Evolutionary conservation across 345 rosid genomes (phyloP), one percentile per base, ranked within the genome.

Genomic region (Jatropha curcas): DNA sequence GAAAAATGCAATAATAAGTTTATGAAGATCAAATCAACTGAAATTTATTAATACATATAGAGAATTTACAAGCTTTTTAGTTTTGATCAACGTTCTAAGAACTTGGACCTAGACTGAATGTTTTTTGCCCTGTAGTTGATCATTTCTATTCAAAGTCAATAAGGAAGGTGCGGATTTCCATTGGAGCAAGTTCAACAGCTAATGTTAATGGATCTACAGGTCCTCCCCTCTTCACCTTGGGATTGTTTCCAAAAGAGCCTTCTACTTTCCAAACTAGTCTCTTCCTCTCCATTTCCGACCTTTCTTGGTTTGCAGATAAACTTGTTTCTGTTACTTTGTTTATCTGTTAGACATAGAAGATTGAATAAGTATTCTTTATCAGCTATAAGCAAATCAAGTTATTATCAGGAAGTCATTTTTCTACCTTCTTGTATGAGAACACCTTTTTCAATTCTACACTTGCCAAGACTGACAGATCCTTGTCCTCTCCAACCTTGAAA

Each of bases 271-370:
- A 94, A 52, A 76, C 88, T 60, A 94, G 78, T 76, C 88, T 90
- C 83, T 83, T 90, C 82, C 81, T 88, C 84, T 93, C 94, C 98
- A 92, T 90, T 34, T 35, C 84, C 0, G 79, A 76, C 73, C 94
- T 86, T 77, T 88, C 94, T 87, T 92, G 98, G 71, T 94, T 92
- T 19, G 89, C 98, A 55, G 97, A 90, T 63, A 92, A 79, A 76
- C 84, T 92, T 83, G 80, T 89, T 76, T 94, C 98, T 1, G 83
- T 90, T 74, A 83, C 82, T 57, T 86, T 74, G 34, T 70, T 82
- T 60, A 92, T 88, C 98, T 94, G 89, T 52, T 31, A 71, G 46
- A 16, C 31, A 20, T 63, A 10, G 16, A 25, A 58, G 34, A 57
- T 60, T 19, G 4, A 59, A 1, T 6, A 30, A n/a, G 31, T 51